phyloP scores from a whole-genome alignment of 371 early-diverging fungal genomes.

The Actinomortierella ambigua region DNA sequence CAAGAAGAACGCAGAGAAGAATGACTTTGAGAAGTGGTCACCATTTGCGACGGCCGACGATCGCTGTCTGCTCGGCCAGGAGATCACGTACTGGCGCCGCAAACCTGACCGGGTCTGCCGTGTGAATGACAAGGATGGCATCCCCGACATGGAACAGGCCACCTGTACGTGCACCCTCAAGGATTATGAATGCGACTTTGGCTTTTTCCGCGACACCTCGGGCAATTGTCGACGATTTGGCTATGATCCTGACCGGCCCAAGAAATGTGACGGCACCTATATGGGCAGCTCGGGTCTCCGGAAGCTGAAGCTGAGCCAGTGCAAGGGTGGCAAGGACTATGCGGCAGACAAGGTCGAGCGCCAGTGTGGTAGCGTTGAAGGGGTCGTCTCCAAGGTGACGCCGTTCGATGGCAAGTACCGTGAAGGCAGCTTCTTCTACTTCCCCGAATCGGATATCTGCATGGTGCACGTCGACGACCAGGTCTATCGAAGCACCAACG shows the following conservation, averaged over 20 bases:
- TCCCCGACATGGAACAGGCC: constrained; percentile 53
- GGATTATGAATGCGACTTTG: constrained; percentile 83
- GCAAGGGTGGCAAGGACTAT: constrained; percentile 69
- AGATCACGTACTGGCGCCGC: constrained; percentile 77
- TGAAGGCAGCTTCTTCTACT: constrained; percentile 51
- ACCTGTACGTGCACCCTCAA: constrained; percentile 71
- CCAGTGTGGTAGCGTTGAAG: constrained; percentile 51
- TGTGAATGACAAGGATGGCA: constrained; percentile 68
- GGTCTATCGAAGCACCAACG: constrained; percentile 72
- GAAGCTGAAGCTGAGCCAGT: constrained; percentile 58
- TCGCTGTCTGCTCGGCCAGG: constrained; percentile 59
- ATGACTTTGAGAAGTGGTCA: constrained; percentile 82
- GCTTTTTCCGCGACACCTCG: constrained; percentile 70
- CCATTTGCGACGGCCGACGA: constrained; percentile 50
- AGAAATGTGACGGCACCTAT: constrained; percentile 61
- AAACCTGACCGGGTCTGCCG: constrained; percentile 76
- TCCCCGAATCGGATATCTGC: constrained; percentile 52
- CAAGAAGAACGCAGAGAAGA: constrained; percentile 56
- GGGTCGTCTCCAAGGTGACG: constrained; percentile 19
- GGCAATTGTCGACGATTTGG: constrained; percentile 71
- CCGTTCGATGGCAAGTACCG: constrained; percentile 16
- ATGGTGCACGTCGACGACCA: constrained; percentile 49
- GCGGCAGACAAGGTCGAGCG: constrained; percentile 59
- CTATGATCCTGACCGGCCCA: constrained; percentile 71
- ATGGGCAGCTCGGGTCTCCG: constrained; percentile 75